Base-by-base conservation (phyloP, 2,329 filamentous ascomycete species). In the Phoma sp. region DNA sequence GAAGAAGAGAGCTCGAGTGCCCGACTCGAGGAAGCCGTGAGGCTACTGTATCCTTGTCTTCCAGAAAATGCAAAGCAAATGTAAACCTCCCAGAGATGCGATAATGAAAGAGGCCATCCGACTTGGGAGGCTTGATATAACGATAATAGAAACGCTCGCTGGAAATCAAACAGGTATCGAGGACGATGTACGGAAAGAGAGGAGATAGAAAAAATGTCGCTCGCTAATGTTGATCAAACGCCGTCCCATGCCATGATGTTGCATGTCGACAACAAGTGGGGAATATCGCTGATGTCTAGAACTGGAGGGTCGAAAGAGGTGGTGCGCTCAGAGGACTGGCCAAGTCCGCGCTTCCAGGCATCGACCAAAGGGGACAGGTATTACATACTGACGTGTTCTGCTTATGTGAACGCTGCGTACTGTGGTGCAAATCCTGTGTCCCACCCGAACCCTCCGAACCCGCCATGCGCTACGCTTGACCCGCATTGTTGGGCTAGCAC, bases 401-500 rank as follows among this genome's bases (percentile, higher is more conserved):
- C 57, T 90, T 89, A 97, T 82, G 96, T 96, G 63, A 89, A 92
- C 60, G 90, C 88, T 60, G 84, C 84, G 71, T 86, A 87, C 62
- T 83, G 82, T 67, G 84, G 78, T 65, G 90, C 84, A 75, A 93
- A 96, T 75, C 93, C 90, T 71, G 90, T 89, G 74, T 89, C 91
- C 90, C 91, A 96, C 66, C 89, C 90, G 74, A 96, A 96, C 61
- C 87, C 68, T 65, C 85, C 84, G 79, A 89, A 92, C 56, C 87
- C 88, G 57, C 87, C 81, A 64, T 77, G 70, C 57, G 73, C 66
- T 55, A 70, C 72, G 71, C 88, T 88, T 54, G 92, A 86, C 67
- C 91, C 91, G 77, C 93, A 98, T 67, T 86, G 82, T 73, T 91
- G 91, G 66, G 90, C 85, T 58, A 96, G 81, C 85, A 93, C 90